phyloP scores from a whole-genome alignment of 768 basidiomycete species.

The Chalciporus sphaerocephalus region DNA sequence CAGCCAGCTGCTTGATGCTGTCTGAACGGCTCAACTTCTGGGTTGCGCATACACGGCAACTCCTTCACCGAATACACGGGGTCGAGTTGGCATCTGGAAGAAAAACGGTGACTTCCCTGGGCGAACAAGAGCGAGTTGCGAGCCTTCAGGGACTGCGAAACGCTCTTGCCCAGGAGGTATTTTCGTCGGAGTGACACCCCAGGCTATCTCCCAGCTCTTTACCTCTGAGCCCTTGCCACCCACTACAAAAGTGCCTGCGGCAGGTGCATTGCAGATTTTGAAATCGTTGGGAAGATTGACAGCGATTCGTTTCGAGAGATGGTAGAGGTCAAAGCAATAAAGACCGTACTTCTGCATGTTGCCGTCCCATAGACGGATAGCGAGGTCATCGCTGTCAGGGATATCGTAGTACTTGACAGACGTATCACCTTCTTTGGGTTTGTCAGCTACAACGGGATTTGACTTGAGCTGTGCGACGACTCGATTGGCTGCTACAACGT shows the following conservation, averaged over 20 bases:
- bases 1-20: no score
- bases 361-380: slow-evolving; percentile 2
- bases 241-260: not conserved
- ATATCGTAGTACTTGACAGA: not conserved
- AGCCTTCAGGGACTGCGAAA: slow-evolving; percentile 1
- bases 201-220: slow-evolving; percentile 1
- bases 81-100: no score
- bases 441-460: not conserved
- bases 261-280: not conserved
- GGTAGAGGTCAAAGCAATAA: slow-evolving; percentile 3
- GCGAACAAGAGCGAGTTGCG: not conserved
- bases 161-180: not conserved
- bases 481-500: not conserved
- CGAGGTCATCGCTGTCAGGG: not conserved
- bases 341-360: not conserved
- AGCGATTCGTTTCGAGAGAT: not conserved
- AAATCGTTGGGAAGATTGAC: slow-evolving; percentile 1
- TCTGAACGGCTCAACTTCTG: no score
- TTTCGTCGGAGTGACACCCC: not conserved
- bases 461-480: not conserved
- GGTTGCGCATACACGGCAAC: no score
- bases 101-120: not conserved
- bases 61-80: no score
- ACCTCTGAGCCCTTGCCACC: not conserved
- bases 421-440: not conserved